Evolutionary conservation across 345 rosid genomes (phyloP).

Genomic region (Luvunga scandens): DNA sequence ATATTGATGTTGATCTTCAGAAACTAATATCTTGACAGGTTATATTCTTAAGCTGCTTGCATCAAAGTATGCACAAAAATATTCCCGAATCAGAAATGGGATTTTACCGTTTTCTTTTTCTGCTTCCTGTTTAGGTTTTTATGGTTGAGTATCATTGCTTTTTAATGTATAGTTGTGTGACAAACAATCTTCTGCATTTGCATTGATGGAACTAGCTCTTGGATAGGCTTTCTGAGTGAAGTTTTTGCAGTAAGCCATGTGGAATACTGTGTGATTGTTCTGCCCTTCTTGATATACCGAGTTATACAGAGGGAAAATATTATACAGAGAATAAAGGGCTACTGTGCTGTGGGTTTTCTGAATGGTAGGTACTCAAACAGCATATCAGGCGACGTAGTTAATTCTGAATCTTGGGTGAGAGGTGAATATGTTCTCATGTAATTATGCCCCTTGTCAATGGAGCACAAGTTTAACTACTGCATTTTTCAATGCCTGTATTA

Average conservation of each 20-base stretch:
- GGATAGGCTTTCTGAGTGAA: background rate
- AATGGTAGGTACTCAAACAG: background rate
- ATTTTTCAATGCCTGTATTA: background rate
- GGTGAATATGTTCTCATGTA: background rate
- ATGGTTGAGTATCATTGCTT: background rate
- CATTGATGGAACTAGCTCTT: background rate
- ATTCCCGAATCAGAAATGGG: background rate
- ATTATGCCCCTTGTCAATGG: background rate
- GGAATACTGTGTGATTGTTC: background rate
- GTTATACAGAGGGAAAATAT: background rate
- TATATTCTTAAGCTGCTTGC: conserved; percentile 13
- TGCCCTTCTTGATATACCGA: background rate
- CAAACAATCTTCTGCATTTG: background rate
- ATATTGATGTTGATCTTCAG: conserved; percentile 46
- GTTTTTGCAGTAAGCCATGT: background rate
- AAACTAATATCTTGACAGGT: conserved; percentile 69
- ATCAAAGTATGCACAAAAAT: background rate
- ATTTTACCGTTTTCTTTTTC: conserved; percentile 1
- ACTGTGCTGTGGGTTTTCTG: background rate
- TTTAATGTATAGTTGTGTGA: background rate
- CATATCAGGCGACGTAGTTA: background rate
- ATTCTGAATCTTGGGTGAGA: background rate
- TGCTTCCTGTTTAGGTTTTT: background rate
- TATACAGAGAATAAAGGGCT: background rate
- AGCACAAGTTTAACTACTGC: background rate